A percentile compares a stretch with the other conserved stretches of the same genome.
Conservation (phyloP, 2,329 filamentous ascomycete genomes). For the Cladobotryum protrusum region DNA sequence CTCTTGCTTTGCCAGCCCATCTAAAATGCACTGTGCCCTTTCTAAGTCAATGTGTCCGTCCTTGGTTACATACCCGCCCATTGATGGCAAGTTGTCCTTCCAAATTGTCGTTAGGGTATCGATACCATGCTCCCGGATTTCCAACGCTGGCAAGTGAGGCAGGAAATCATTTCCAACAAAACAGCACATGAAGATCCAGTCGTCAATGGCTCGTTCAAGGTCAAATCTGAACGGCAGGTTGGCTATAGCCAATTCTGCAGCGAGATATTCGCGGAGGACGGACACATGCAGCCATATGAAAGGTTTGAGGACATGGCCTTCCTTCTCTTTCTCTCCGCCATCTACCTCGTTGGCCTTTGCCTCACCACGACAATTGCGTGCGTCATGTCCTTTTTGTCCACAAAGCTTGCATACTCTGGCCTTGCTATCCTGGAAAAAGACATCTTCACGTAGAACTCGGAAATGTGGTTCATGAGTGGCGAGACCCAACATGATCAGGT, state of each 20-base stretch:
- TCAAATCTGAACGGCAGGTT: constrained; percentile 84
- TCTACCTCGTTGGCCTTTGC: constrained; percentile 70
- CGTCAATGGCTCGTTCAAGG: constrained; percentile 87
- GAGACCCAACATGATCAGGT: constrained; percentile 96
- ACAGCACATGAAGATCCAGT: constrained; percentile 99
- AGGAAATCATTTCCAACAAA: constrained; percentile 99
- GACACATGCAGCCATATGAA: constrained; percentile 98
- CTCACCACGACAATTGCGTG: constrained; percentile 74
- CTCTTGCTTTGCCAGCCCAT: constrained; percentile 86
- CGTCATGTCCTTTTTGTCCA: constrained; percentile 87
- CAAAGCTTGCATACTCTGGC: constrained; percentile 79
- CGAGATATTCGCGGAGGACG: constrained; percentile 85
- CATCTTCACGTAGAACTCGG: constrained; percentile 90
- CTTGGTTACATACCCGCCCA: constrained; percentile 95
- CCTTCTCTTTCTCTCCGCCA: constrained; percentile 77
- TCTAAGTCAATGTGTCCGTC: constrained; percentile 87
- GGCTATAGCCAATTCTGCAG: constrained; percentile 78
- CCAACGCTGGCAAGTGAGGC: constrained; percentile 91
- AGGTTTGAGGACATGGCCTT: constrained; percentile 69
- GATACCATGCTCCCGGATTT: constrained; percentile 95
- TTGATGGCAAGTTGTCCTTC: constrained; percentile 82
- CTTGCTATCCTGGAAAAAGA: constrained; percentile 86
- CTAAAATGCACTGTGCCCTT: constrained; percentile 79
- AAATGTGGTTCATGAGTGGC: constrained; percentile 98
- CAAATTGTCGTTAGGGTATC: constrained; percentile 95